These are phyloP conservation scores for Xylaria venustula DNA, from an alignment of 495 filamentous ascomycete species.

Conservation along the genomic window DNA sequence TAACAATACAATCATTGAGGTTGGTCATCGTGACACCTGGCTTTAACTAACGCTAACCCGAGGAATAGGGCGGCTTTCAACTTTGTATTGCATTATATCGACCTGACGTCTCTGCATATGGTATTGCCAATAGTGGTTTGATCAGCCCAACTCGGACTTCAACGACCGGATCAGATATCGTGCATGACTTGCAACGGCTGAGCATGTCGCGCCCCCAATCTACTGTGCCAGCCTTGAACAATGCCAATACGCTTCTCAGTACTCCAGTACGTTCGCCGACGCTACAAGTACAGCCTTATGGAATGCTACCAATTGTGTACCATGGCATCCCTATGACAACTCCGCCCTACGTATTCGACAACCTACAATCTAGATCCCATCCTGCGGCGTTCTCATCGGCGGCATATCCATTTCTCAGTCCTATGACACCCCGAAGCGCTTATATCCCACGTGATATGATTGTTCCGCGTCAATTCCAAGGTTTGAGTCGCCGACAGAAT, in stretches of 20 bases:
- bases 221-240: constrained; percentile 11
- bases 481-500: constrained; percentile 37
- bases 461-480: constrained; percentile 23
- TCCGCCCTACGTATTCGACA: constrained; percentile 35
- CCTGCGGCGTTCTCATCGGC: constrained; percentile 25
- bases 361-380: constrained; percentile 32
- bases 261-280: constrained; percentile 37
- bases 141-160: constrained; percentile 11
- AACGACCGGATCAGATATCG: constrained; percentile 16
- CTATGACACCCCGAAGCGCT: constrained; percentile 24
- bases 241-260: constrained; percentile 27
- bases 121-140: background rate
- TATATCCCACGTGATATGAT: constrained; percentile 29
- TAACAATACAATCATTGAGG: constrained; percentile 48
- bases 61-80: constrained; percentile 23
- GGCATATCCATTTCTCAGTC: constrained; percentile 33
- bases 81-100: constrained; percentile 25
- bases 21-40: constrained; percentile 26
- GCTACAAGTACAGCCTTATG: constrained; percentile 25
- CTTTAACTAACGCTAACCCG: constrained; percentile 10
- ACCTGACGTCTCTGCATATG: constrained; percentile 17
- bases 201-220: constrained; percentile 24
- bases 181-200: constrained; percentile 24
- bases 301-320: constrained; percentile 39
- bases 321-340: constrained; percentile 23